Percentiles rank a stretch among this genome's conserved stretches.
phyloP scores from a whole-genome alignment of 2,329 filamentous ascomycete species.

The Paramyrothecium roridum region DNA sequence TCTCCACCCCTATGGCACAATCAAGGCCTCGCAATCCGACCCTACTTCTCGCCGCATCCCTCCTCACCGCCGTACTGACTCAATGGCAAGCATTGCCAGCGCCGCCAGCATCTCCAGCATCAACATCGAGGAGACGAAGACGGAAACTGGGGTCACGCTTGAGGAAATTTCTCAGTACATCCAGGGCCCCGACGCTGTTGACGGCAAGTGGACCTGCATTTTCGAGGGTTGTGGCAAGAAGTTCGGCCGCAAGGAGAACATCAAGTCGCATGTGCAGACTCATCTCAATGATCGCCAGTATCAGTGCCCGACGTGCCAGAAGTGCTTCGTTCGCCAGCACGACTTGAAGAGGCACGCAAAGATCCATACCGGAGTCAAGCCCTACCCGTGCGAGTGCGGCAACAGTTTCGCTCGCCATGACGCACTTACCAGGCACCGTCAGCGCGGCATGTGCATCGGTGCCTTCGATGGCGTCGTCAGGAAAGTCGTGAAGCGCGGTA shows the following conservation, averaged over 20 bases:
- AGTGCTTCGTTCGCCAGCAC: conserved; percentile 95
- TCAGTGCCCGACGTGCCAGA: conserved; percentile 87
- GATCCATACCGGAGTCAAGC: conserved; percentile 94
- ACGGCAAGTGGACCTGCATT: conserved; percentile 77
- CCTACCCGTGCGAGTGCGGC: conserved; percentile 90
- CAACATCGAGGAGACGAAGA: conserved; percentile 63
- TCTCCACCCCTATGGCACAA: conserved; percentile 25
- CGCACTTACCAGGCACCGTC: conserved; percentile 87
- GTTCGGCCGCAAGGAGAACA: conserved; percentile 98
- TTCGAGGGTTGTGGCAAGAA: conserved; percentile 78
- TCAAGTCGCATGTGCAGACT: conserved; percentile 97
- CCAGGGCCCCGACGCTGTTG: conserved; percentile 65
- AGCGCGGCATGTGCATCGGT: conserved; percentile 94
- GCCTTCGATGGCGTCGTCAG: conserved; percentile 77
- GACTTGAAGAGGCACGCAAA: conserved; percentile 97
- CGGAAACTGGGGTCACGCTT: conserved; percentile 78
- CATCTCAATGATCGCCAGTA: conserved; percentile 96
- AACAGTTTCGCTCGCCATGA: conserved; percentile 95
- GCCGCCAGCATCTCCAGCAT: conserved; percentile 59
- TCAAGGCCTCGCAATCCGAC: conserved; percentile 13
- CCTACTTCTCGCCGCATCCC: conserved; percentile 18
- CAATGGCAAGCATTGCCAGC: conserved; percentile 54
- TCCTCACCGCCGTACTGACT: conserved; percentile 56
- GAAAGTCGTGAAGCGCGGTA: conserved; percentile 59
- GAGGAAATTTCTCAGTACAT: conserved; percentile 82